Percentiles rank a stretch among this genome's conserved stretches.
Conservation (phyloP, 352 stramenopile genomes). For the Pythium scleroteichum region DNA sequence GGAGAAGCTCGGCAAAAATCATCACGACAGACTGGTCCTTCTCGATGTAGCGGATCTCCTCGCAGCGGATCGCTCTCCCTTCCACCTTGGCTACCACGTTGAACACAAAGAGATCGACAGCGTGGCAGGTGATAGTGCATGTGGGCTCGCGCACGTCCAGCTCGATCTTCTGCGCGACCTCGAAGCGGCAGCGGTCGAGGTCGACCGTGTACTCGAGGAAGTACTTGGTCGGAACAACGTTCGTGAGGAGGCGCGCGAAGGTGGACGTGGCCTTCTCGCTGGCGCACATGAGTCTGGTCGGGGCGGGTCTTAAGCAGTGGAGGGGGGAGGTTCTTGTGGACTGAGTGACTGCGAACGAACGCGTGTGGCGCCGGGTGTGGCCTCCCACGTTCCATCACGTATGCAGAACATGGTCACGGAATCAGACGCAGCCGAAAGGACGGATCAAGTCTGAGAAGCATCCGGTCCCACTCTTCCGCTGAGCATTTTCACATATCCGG, state of each 20-base stretch:
- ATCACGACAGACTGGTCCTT: conserved; percentile 62
- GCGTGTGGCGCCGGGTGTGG: background rate
- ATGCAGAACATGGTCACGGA: conserved; percentile 20
- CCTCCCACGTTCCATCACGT: conserved; percentile 14
- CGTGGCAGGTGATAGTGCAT: conserved; percentile 89
- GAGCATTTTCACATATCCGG: background rate
- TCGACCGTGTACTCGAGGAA: conserved; percentile 81
- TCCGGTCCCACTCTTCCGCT: conserved; percentile 12
- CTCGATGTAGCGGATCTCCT: conserved; percentile 57
- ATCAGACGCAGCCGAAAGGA: conserved; percentile 21
- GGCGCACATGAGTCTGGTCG: conserved; percentile 23
- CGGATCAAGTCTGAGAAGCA: conserved; percentile 25
- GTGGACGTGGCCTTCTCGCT: conserved; percentile 23
- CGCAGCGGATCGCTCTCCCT: conserved; percentile 40
- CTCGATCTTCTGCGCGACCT: conserved; percentile 63
- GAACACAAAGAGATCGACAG: conserved; percentile 91
- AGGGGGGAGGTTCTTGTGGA: conserved; percentile 10
- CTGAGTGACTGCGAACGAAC: conserved; percentile 16
- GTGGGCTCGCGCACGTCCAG: conserved; percentile 64
- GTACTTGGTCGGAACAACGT: conserved; percentile 67
- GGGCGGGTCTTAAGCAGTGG: background rate
- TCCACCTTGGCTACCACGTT: conserved; percentile 56
- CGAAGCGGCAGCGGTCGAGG: conserved; percentile 69
- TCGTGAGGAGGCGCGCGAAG: conserved; percentile 69
- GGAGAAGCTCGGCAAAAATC: conserved; percentile 45